Percentiles rank a stretch among this genome's conserved stretches.
Evolutionary conservation across 2,329 filamentous ascomycete genomes (phyloP).

Genomic region (Ophiosphaerella narmari): DNA sequence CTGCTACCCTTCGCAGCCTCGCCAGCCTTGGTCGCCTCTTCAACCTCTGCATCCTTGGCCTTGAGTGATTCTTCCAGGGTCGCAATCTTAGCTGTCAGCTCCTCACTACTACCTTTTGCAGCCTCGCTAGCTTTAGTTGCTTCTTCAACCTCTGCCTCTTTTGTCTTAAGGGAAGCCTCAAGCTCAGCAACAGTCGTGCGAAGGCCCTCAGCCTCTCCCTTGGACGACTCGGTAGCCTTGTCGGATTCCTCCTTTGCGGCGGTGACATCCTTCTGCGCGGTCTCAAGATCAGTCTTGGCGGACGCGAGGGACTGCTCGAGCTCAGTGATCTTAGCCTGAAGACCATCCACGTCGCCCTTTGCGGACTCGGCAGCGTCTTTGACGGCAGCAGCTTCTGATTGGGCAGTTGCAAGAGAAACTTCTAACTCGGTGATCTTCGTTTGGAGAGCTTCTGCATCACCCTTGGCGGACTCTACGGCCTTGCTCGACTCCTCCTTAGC

Average conservation of each 20-base stretch:
- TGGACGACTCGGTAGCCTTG: constrained; percentile 17
- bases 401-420: constrained; percentile 14
- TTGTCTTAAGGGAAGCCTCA: constrained; percentile 9
- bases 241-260: constrained; percentile 6
- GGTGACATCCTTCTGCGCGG: background rate
- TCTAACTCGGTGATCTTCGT: constrained; percentile 27
- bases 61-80: constrained; percentile 21
- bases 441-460: constrained; percentile 17
- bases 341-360: constrained; percentile 19
- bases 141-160: background rate
- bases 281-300: constrained; percentile 13
- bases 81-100: constrained; percentile 12
- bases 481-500: constrained; percentile 25
- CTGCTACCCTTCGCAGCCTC: constrained; percentile 21
- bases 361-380: constrained; percentile 17
- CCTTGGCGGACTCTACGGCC: constrained; percentile 22
- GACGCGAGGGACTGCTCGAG: constrained; percentile 12
- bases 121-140: constrained; percentile 13
- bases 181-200: constrained; percentile 12
- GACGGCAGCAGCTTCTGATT: constrained; percentile 1
- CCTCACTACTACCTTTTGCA: constrained; percentile 7
- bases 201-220: constrained; percentile 14
- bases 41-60: constrained; percentile 17
- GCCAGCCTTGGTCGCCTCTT: constrained; percentile 20
- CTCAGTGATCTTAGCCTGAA: constrained; percentile 19